Evolutionary conservation across 2,329 filamentous ascomycete species (phyloP), one percentile per base, ranked within the genome.

Genomic region (Pestalotiopsis sp.): DNA sequence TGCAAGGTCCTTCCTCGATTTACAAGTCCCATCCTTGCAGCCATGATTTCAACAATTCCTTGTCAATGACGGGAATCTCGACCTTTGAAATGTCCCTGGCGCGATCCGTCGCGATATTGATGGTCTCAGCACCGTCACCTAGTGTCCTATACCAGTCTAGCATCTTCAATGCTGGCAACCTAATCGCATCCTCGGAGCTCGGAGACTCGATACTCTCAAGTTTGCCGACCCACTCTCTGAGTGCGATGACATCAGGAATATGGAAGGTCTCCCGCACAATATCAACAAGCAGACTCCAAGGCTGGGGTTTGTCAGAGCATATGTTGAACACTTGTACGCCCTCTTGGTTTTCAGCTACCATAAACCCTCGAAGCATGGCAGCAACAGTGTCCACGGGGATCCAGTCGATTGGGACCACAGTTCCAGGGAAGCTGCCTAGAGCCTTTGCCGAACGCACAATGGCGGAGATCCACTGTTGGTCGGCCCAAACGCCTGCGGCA

Each of bases 401-500:
- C 72, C 72, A 72, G 41, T 73, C 70, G 0, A 73, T 62, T 3
- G 36, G 58, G 3, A 39, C 38, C 3, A 71, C 65, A 4, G 66
- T 56, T 3, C 11, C 65, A 0, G 73, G 73, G 11, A 70, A 68
- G 36, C 61, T 64, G 3, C 58, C 39, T 4, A 73, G 36, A 3
- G 66, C 57, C 66, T 70, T 69, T 1, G 72, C 65, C 0, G 70
- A 70, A 6, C 65, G 59, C 11, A 71, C 25, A 20, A 74, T 66
- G 3, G 70, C 70, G 7, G 71, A 71, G 1, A 73, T 66, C 72
- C 72, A 74, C 2, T 67, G 60, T 41, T 72, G 72, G 3, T 74
- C 72, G 1, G 70, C 64, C 69, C 71, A 71, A 1, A 14, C 57
- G 20, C 52, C 62, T 20, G 38, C 11, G 27, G 20, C 39, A 31